Conservation (phyloP, 345 rosid species). For the thale cress (Arabidopsis thaliana) region TAIR10.1 NC_003076.8:24151501-24152000, state of each 20-base stretch:
- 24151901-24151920: background rate
- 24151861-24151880: background rate
- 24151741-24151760: constrained; percentile 18
- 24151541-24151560: background rate
- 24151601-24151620: constrained; percentile 27
- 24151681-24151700: constrained; percentile 33
- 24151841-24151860: constrained; percentile 1
- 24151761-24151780: constrained; percentile 31
- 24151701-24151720: constrained; percentile 17
- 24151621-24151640: constrained; percentile 40
- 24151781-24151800: constrained; percentile 33
- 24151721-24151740: constrained; percentile 34
- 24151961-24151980: background rate
- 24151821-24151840: constrained; percentile 29
- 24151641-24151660: constrained; percentile 43
- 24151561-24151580: constrained; percentile 11
- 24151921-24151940: background rate
- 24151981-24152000: background rate
- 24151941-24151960: background rate
- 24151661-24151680: constrained; percentile 43
- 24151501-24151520: background rate
- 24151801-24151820: constrained; percentile 1
- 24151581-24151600: background rate
- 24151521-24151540: background rate
- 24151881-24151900: background rate